Evolutionary conservation across 2,329 filamentous ascomycete genomes (phyloP), one percentile per base, ranked within the genome.

Genomic region (Fusarium liriodendri): DNA sequence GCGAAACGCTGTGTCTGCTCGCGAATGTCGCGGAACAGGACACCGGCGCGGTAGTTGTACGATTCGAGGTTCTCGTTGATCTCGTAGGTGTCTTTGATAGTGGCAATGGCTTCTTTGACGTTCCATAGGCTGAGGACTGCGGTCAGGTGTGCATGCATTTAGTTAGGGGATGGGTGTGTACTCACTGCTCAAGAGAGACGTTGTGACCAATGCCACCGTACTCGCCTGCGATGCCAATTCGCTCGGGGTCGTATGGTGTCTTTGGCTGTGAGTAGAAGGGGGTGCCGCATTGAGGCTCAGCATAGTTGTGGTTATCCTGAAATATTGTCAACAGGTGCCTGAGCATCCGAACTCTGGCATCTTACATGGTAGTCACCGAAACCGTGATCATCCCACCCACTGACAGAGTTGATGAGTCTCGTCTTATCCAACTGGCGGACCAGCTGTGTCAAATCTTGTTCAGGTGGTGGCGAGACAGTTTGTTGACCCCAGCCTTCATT

Each of bases 191-290:
- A 16, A 87, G 87, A 0, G 89, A 88, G 5, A 91, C 87, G 62
- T 92, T 92, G 58, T 91, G 85, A 0, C 92, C 92, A 14, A 93
- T 87, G 0, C 92, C 92, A 4, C 92, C 92, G 66, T 93, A 94
- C 76, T 94, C 92, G 32, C 92, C 92, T 71, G 93, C 91, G 73
- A 94, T 87, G 0, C 88, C 92, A 35, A 94, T 93, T 1, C 92
- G 87, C 6, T 75, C 82, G 0, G 85, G 82, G 70, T 91, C 91
- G 76, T 87, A 90, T 1, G 88, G 91, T 6, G 83, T 85, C 0
- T 88, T 89, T 5, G 82, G 75, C 4, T 83, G 84, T 0, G 91
- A 93, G 80, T 91, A 93, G 77, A 90, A 93, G 0, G 92, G 92
- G 0, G 91, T 88, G 8, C 92, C 92, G 69, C 92, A 94, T 76